Evolutionary conservation across 2,329 filamentous ascomycete genomes (phyloP), one percentile per base, ranked within the genome.

Genomic region (Pyricularia sp.): DNA sequence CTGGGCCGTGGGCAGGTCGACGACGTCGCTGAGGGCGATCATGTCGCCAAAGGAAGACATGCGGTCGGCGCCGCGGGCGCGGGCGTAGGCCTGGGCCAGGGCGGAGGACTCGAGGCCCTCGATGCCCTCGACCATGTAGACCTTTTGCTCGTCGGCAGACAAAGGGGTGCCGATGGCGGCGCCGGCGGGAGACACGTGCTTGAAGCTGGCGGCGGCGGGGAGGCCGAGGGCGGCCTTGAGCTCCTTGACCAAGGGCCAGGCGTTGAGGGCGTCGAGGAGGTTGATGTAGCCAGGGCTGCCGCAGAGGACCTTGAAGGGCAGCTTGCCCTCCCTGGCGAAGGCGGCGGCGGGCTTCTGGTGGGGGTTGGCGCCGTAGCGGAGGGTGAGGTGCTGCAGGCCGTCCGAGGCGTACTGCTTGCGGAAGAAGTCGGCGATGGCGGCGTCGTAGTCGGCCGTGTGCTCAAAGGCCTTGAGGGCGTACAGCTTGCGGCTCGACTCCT

Each of bases 1-100:
- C 82, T 91, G 96, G 66, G 94, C 94, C 2, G 94, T 99, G 53
- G 92, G 87, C 0, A 96, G 83, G 75, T 99, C 94, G 66, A 97
- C 93, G 65, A 91, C 79, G 73, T 96, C 90, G 69, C 91, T 96
- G 35, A 97, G 85, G 57, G 93, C 94, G 74, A 97, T 96, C 75
- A 97, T 84, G 76, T 99, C 94, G 68, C 94, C 94, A 74, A 97
- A 99, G 80, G 91, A 96, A 77, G 92, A 96, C 94, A 97, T 97
- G 71, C 94, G 90, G 79, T 99, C 94, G 62, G 94, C 93, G 69
- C 94, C 94, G 73, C 94, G 88, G 65, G 94, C 94, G 74, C 94
- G 90, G 66, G 94, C 93, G 73, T 99, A 99, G 53, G 94, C 94
- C 78, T 96, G 93, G 28, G 94, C 94, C 35, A 97, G 85, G 59